Evolutionary conservation across 2,329 filamentous ascomycete species (phyloP).

Genomic region (Colletotrichum sublineola): DNA sequence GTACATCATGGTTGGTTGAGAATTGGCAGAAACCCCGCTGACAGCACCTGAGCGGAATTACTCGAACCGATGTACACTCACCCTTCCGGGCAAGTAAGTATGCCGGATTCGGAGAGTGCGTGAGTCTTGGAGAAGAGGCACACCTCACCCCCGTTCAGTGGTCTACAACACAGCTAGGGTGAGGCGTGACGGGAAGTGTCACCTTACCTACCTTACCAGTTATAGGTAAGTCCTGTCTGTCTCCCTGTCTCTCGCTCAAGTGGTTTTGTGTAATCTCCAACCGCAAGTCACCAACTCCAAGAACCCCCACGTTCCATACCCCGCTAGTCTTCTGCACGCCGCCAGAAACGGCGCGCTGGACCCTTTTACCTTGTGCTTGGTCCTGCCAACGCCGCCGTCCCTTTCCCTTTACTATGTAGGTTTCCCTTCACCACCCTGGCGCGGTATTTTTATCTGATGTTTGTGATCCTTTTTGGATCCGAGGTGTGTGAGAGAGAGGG

Average conservation of each 20-base stretch:
- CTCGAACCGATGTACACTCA: not conserved
- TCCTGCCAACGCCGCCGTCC: not conserved
- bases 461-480: conserved; percentile 4
- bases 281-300: not conserved
- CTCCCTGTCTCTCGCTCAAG: not conserved
- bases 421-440: not conserved
- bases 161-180: too few species aligned
- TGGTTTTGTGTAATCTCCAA: conserved; percentile 1
- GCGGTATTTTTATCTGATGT: not conserved
- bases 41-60: not conserved
- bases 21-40: not conserved
- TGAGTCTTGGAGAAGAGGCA: too few species aligned
- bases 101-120: not conserved
- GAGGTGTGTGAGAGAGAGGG: conserved; percentile 5
- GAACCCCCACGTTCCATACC: conserved; percentile 35
- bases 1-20: conserved; percentile 3
- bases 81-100: not conserved
- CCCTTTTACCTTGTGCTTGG: conserved; percentile 20
- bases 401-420: not conserved
- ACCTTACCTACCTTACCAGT: too few species aligned
- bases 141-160: too few species aligned
- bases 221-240: too few species aligned
- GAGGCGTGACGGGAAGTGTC: too few species aligned
- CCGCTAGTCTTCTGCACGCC: conserved; percentile 34
- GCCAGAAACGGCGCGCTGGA: conserved; percentile 34